Base-by-base conservation (phyloP, 306 rosid genomes). In the Vigna nakashimae region DNA sequence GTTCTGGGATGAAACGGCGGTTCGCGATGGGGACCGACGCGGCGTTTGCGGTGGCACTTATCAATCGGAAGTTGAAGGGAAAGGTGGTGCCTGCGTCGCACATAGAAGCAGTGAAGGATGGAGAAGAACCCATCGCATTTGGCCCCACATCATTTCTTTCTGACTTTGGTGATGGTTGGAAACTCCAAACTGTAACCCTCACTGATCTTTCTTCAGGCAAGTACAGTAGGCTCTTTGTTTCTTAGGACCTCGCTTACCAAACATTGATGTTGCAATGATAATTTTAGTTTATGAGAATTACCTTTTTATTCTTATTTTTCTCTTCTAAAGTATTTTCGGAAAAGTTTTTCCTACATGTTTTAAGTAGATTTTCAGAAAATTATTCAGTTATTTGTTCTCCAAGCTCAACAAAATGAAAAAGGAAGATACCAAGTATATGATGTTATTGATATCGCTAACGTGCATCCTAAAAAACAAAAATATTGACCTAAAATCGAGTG, bases 81-180 rank as follows among this genome's bases (percentile, higher is more conserved):
- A 58, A 24, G 42, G 43, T 38, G 40, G 86, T 86, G 17, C 15
- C 57, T 49, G 88, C 87, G 65, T 55, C 80, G 32, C 85, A 89
- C 72, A 83, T 92, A 38, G 96, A 92, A 86, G 96, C 97, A 38
- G 80, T 75, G 7, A 90, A 85, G 80, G 84, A 87, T 58, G 89
- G 82, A 0, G 89, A 92, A 66, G 97, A 87, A 85, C 86, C 97
- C 66, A 88, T 92, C n/a, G 86, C 79, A 73, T 92, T 92, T 18
- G 93, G 96, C 6, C 89, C 96, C 18, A 87, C 62, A 57, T 83
- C 96, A 6, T 17, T 71, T 77, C 92, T 92, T 10, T 79, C 83
- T 36, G 34, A 86, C 32, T 90, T 73, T 46, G 96, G 96, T 34
- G 53, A 72, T 3, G 84, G 84, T 17, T 92, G 98, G 98, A 82